Evolutionary conservation across 176 grass and related monocot genomes (phyloP), one percentile per base, ranked within the genome.

Genomic region (Cocos nucifera): DNA sequence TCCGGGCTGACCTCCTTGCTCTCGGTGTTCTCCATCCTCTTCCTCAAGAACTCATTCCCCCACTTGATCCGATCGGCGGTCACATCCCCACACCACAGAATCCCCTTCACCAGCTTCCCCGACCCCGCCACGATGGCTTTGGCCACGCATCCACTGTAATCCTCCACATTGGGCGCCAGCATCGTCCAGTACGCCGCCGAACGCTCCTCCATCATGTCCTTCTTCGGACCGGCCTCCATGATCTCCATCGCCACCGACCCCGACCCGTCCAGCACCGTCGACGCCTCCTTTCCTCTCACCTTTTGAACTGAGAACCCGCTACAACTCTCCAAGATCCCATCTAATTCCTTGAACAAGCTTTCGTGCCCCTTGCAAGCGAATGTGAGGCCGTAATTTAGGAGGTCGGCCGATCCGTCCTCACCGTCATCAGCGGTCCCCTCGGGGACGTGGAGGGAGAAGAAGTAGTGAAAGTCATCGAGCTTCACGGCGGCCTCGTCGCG

Each of bases 181-280:
- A 79, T 63, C 27, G 89, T 95, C 89, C 89, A 95, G 70, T 95
- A 95, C 9, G 89, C 89, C 10, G 82, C 85, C 6, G 79, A 83
- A 61, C 17, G 66, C 77, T 81, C 82, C 89, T 16, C 74, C 71
- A 22, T 71, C 51, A 75, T 78, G 58, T 55, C 60, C 48, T 15
- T 66, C 70, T 79, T 81, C 15, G 81, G 18, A 15, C 65, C 66
- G 19, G 25, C 56, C 56, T 27, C 22, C 56, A 27, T 59, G 39
- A 59, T 56, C 55, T 71, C 68, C 7, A 71, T 17, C 56, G 52
- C 68, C 55, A 14, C 17, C 55, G 56, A 35, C 32, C 51, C 39
- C 39, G 68, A 50, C 22, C 68, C 68, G 26, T 51, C 56, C 15
- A 71, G 56, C 35, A 44, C 68, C 17, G 59, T 56, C 17, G 35